phyloP scores from a whole-genome alignment of 2,329 filamentous ascomycete genomes.

The Drechslera avenae region DNA sequence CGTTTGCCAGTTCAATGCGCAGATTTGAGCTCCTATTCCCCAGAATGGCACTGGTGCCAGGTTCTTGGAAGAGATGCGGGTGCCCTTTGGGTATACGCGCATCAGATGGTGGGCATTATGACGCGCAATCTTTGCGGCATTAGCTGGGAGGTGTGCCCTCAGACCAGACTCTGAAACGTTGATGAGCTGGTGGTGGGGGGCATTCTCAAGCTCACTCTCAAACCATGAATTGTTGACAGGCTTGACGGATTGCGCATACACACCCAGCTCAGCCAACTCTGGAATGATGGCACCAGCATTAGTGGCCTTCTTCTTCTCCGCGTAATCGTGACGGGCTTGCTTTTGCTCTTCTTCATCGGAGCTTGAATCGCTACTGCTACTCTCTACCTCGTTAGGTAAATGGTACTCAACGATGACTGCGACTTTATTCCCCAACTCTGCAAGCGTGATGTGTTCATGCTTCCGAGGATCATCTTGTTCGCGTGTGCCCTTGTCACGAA shows the following conservation, averaged over 20 bases:
- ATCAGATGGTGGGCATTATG: conserved; percentile 72
- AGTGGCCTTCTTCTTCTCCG: conserved; percentile 57
- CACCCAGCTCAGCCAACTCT: conserved; percentile 67
- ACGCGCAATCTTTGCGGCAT: conserved; percentile 56
- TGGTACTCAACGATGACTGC: conserved; percentile 72
- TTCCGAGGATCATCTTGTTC: conserved; percentile 57
- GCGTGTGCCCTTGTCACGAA: conserved; percentile 61
- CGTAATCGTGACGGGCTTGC: conserved; percentile 60
- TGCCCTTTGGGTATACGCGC: conserved; percentile 72
- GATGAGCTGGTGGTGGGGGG: conserved; percentile 69
- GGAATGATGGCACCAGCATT: conserved; percentile 62
- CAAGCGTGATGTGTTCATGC: conserved; percentile 60
- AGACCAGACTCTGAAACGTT: conserved; percentile 71
- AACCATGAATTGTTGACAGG: conserved; percentile 70
- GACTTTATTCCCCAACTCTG: conserved; percentile 66
- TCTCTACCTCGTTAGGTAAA: conserved; percentile 58
- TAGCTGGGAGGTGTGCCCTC: conserved; percentile 55
- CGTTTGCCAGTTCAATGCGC: conserved; percentile 72
- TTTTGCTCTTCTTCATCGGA: conserved; percentile 53
- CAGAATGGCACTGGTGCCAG: conserved; percentile 68
- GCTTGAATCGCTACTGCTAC: conserved; percentile 40
- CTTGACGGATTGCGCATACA: conserved; percentile 73
- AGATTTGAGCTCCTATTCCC: conserved; percentile 71
- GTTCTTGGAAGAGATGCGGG: conserved; percentile 69
- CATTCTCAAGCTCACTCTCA: conserved; percentile 54